Conservation (phyloP, 1,284 basidiomycete genomes). For the Ustilago sp. region DNA sequence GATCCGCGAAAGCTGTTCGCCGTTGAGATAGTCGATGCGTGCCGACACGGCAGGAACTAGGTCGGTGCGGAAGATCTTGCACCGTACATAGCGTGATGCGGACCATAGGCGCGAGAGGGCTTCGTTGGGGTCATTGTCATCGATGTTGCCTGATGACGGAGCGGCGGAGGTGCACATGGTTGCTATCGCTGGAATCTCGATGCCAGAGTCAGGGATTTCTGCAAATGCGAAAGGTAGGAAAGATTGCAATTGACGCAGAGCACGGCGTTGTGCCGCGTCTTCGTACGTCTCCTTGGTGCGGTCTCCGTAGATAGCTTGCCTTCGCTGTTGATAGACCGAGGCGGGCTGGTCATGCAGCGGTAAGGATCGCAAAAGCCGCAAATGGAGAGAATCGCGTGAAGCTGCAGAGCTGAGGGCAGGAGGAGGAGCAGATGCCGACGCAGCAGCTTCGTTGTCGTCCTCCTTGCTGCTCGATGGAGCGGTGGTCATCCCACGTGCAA, state of each 20-base stretch:
- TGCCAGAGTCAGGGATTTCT: neutral
- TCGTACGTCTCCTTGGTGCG: slow-evolving; percentile 64
- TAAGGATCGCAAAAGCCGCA: slow-evolving; percentile 60
- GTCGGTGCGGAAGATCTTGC: slow-evolving; percentile 38
- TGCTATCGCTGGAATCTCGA: neutral
- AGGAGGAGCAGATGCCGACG: neutral
- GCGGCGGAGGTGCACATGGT: neutral
- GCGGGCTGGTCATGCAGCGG: slow-evolving; percentile 52
- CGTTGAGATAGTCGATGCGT: slow-evolving; percentile 35
- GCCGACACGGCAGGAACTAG: slow-evolving; percentile 32
- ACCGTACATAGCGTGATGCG: slow-evolving; percentile 58
- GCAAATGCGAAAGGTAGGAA: slow-evolving; percentile 44
- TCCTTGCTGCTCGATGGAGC: slow-evolving; percentile 10
- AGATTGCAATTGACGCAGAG: slow-evolving; percentile 52
- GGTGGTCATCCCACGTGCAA: slow-evolving; percentile 76
- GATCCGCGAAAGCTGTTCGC: slow-evolving; percentile 35
- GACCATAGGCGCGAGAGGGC: slow-evolving; percentile 51
- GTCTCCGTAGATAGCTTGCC: slow-evolving; percentile 64
- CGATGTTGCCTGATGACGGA: neutral
- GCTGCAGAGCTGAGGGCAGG: neutral
- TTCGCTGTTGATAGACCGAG: slow-evolving; percentile 56
- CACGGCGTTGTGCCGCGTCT: slow-evolving; percentile 64
- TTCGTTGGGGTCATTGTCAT: neutral
- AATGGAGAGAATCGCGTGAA: slow-evolving; percentile 44
- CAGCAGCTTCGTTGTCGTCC: neutral